Conservation (phyloP, 345 rosid species). For the Microcos paniculata region DNA sequence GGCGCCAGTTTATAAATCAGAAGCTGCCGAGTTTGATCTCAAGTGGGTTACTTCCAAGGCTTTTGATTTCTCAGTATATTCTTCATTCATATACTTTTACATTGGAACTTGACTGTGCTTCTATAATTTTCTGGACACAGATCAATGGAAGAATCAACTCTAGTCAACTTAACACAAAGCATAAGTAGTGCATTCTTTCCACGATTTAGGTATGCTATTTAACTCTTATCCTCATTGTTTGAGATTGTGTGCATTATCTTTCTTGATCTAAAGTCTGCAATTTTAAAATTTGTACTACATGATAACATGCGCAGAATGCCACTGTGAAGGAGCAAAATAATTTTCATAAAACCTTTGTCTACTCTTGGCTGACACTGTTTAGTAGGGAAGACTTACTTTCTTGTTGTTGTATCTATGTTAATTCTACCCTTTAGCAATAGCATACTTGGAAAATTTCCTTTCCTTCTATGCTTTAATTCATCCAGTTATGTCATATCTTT, state of each 20-base stretch:
- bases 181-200: slow-evolving; percentile 79
- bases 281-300: background rate
- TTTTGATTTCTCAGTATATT: background rate
- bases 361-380: background rate
- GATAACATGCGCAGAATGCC: background rate
- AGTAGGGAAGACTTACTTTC: background rate
- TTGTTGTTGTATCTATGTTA: background rate
- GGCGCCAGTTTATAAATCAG: slow-evolving; percentile 36
- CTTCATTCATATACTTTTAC: background rate
- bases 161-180: slow-evolving; percentile 61
- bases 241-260: background rate
- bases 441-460: background rate
- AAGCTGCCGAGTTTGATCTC: slow-evolving; percentile 32
- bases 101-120: slow-evolving; percentile 4
- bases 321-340: background rate
- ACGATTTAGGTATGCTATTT: slow-evolving; percentile 63
- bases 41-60: slow-evolving; percentile 46
- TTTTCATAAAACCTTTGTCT: background rate
- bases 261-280: background rate
- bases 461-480: background rate
- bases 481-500: background rate
- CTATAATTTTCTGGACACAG: slow-evolving; percentile 39
- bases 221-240: background rate
- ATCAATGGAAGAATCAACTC: slow-evolving; percentile 40
- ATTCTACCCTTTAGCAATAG: background rate